Conservation (phyloP, 768 basidiomycete species). For the Boletales sp. region DNA sequence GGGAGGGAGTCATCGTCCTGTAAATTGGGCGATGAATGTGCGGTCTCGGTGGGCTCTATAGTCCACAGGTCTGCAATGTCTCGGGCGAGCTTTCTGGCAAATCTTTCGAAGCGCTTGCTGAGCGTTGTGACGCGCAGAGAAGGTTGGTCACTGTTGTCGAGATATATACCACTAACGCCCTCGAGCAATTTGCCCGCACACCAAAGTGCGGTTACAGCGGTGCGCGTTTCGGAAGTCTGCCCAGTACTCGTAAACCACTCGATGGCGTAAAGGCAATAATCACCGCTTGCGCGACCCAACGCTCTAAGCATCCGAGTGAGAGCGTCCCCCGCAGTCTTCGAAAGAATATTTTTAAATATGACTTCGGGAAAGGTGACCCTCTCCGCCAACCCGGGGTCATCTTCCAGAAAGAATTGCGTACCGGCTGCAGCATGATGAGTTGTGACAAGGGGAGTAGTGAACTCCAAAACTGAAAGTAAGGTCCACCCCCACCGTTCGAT, state of each 20-base stretch:
- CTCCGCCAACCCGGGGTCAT: constrained; percentile 35
- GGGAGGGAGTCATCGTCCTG: constrained; percentile 35
- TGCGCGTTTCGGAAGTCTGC: constrained; percentile 38
- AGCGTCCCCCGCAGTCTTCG: constrained; percentile 47
- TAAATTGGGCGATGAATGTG: constrained; percentile 14
- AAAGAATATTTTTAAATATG: constrained; percentile 51
- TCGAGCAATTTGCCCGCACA: constrained; percentile 74
- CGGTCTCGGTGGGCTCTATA: constrained; percentile 31
- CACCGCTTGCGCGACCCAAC: constrained; percentile 66
- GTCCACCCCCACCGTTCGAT: constrained; percentile 94
- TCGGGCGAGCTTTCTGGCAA: constrained; percentile 59
- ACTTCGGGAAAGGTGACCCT: constrained; percentile 55
- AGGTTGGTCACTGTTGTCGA: constrained; percentile 29
- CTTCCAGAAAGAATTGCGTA: constrained; percentile 57
- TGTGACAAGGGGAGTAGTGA: constrained; percentile 51
- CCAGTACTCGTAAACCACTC: constrained; percentile 75
- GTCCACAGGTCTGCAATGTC: constrained; percentile 75
- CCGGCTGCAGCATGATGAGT: constrained; percentile 42
- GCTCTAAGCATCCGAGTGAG: constrained; percentile 71
- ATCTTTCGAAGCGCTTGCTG: constrained; percentile 58
- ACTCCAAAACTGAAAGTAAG: constrained; percentile 76
- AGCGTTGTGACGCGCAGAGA: constrained; percentile 2
- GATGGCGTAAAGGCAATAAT: constrained; percentile 68
- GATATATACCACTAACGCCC: constrained; percentile 54
- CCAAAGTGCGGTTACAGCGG: constrained; percentile 77